Base-by-base conservation (phyloP, 495 filamentous ascomycete genomes). In the Trichoderma parareesei region DNA sequence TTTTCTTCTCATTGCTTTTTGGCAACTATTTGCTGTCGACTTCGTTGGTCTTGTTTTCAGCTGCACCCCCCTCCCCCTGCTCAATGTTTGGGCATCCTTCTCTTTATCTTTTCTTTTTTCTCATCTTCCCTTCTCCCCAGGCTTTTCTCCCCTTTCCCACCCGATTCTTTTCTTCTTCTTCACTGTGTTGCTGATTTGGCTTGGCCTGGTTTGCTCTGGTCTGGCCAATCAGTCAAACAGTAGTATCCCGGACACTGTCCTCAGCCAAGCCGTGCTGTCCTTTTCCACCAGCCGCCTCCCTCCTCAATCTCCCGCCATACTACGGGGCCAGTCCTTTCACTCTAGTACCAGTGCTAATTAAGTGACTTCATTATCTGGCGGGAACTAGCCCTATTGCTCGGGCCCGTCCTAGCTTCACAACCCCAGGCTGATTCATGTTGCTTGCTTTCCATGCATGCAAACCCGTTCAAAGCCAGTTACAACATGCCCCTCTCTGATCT, bases 391-490 rank as follows among this genome's bases (percentile, higher is more conserved):
- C 53, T 57, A 57, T 57, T 37, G 53, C 10, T 57, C 53, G 53
- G 53, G 53, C 20, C 53, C 33, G 44, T 48, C 44, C 44, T 57
- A 57, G 53, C 33, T 37, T 57, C 20, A 57, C 4, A 57, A 35
- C 53, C 53, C 53, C 33, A 16, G 53, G 53, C 53, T 57, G 27
- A 18, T 18, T 49, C 46, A 18, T 37, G 53, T 14, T 57, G 53
- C 53, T 57, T 57, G 53, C 53, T 57, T 57, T 57, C 53, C 53
- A 57, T 57, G 53, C 53, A 57, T 57, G 53, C 53, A 57, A 57
- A 57, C 53, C 33, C 13, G 53, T 16, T 27, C 53, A 48, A 14
- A 14, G 44, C 44, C n/a, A 18, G 44, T 14, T 4, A 10, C 44
- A 18, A 48, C 44, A 48, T 48, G 13, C 44, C 13, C 1, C 27